Evolutionary conservation across 139 green algal species (phyloP).

Genomic region (Micractinium sp.): DNA sequence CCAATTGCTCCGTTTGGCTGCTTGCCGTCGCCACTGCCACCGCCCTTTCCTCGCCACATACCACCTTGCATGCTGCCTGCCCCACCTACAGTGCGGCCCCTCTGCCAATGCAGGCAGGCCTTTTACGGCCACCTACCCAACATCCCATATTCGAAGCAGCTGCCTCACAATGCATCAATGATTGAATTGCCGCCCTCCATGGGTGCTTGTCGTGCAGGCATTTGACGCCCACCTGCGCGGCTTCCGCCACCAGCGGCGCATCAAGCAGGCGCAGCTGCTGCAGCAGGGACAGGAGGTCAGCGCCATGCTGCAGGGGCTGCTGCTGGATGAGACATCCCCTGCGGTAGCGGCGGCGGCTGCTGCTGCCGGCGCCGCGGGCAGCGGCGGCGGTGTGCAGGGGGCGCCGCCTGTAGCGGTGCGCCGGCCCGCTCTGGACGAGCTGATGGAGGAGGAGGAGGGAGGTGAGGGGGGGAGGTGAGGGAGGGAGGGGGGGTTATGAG

Average conservation of each 20-base stretch:
- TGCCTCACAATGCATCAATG: no score
- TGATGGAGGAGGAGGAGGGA: constrained; percentile 23
- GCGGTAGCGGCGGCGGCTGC: background rate
- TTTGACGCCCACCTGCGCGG: constrained; percentile 34
- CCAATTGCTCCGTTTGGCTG: no score
- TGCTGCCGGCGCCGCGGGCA: background rate
- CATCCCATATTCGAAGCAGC: no score
- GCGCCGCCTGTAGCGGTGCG: constrained; percentile 9
- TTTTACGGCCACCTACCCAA: no score
- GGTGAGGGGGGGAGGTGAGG: background rate
- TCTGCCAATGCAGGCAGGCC: background rate
- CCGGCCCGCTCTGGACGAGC: background rate
- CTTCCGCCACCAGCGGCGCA: constrained; percentile 32
- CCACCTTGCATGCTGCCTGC: no score
- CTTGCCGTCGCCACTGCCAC: no score
- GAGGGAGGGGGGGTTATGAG: background rate
- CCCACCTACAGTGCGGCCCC: no score
- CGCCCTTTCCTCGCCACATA: no score
- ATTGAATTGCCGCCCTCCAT: no score
- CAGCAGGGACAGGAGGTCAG: constrained; percentile 33
- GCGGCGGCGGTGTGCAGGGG: background rate
- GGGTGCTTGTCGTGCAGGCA: background rate
- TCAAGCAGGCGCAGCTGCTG: constrained; percentile 37
- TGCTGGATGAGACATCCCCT: constrained; percentile 6
- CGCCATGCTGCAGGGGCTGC: constrained; percentile 19